Evolutionary conservation across 2,329 filamentous ascomycete species (phyloP).

Genomic region (Exophiala dermatitidis): DNA sequence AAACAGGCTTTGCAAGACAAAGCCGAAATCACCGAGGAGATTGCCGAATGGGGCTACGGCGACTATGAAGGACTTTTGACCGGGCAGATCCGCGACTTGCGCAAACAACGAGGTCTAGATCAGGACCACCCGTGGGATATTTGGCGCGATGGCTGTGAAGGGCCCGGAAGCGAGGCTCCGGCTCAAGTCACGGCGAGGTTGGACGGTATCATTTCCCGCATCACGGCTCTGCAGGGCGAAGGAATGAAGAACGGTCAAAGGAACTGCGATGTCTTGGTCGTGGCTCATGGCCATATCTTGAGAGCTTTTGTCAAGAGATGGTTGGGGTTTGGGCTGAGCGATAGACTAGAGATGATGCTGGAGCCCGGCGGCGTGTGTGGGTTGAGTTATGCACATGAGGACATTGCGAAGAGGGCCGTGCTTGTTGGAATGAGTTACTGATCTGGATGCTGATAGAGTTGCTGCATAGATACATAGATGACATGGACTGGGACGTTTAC

Average conservation of each 20-base stretch:
- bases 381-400: slow-evolving; percentile 36
- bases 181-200: slow-evolving; percentile 37
- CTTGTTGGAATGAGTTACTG: slow-evolving; percentile 35
- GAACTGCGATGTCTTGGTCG: slow-evolving; percentile 16
- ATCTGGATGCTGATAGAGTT: background rate
- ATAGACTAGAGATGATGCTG: slow-evolving; percentile 39
- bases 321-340: slow-evolving; percentile 39
- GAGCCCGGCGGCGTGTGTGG: slow-evolving; percentile 40
- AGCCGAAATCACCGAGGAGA: slow-evolving; percentile 37
- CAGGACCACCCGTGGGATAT: slow-evolving; percentile 48
- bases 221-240: slow-evolving; percentile 35
- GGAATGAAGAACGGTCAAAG: slow-evolving; percentile 9
- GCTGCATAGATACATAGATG: too few relatives aligned
- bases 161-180: slow-evolving; percentile 33
- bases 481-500: too few relatives aligned
- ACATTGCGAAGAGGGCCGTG: slow-evolving; percentile 36
- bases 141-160: slow-evolving; percentile 53
- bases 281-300: slow-evolving; percentile 39
- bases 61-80: slow-evolving; percentile 53
- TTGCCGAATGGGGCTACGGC: slow-evolving; percentile 59
- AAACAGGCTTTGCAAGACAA: slow-evolving; percentile 22
- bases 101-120: slow-evolving; percentile 45
- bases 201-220: slow-evolving; percentile 38
- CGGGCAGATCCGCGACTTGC: slow-evolving; percentile 43
- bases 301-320: slow-evolving; percentile 44